phyloP scores from a whole-genome alignment of 441 rosid species.

The Bocquillonia castaneifolia region DNA sequence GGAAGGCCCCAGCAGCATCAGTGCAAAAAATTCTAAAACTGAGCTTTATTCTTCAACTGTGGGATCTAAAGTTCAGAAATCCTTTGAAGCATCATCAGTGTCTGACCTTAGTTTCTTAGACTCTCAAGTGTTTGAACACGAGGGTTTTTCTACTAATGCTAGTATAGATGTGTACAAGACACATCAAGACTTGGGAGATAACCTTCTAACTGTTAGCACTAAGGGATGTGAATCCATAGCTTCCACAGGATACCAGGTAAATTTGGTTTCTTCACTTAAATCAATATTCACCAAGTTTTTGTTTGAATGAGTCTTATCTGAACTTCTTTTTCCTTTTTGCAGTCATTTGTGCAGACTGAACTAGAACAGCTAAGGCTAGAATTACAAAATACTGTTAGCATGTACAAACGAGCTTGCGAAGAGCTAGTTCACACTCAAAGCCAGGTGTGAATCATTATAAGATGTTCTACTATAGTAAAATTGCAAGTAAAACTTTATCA shows the following conservation, averaged over 20 bases:
- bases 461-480: neutral
- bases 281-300: neutral
- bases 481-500: neutral
- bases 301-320: neutral
- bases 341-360: conserved; percentile 53
- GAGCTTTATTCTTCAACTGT: conserved; percentile 31
- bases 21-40: conserved; percentile 28
- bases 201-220: conserved; percentile 19
- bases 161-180: conserved; percentile 27
- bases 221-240: conserved; percentile 25
- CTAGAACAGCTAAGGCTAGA: conserved; percentile 59
- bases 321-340: conserved; percentile 26
- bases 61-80: conserved; percentile 31
- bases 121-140: conserved; percentile 30
- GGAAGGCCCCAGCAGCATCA: conserved; percentile 31
- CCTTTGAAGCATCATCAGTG: conserved; percentile 30
- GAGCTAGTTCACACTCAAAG: conserved; percentile 68
- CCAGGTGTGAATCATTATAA: too few relatives aligned
- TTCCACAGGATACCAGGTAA: conserved; percentile 44
- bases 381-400: conserved; percentile 48
- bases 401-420: conserved; percentile 70
- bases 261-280: conserved; percentile 7
- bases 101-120: conserved; percentile 32
- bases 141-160: conserved; percentile 24
- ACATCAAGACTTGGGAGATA: conserved; percentile 26